Percentiles rank a stretch among this genome's conserved stretches.
Conservation (phyloP, 1,284 basidiomycete species). For the Ceratobasidium sp. region DNA sequence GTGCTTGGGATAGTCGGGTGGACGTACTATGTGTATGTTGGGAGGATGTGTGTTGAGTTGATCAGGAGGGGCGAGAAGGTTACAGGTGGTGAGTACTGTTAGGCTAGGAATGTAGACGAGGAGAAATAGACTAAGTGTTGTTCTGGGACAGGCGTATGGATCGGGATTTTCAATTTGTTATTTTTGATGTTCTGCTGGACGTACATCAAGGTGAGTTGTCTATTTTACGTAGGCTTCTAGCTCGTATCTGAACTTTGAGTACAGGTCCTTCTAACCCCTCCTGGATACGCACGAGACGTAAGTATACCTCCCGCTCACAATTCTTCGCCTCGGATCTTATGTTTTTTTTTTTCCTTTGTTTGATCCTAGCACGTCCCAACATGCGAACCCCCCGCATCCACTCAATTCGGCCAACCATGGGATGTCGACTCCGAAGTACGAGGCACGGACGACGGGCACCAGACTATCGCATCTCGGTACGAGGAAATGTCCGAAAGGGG, state of each 20-base stretch:
- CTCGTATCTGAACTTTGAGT: not conserved
- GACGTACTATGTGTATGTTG: constrained; percentile 78
- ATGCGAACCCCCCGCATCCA: constrained; percentile 34
- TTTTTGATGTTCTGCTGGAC: constrained; percentile 80
- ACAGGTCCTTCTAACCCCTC: constrained; percentile 71
- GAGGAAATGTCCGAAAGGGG: constrained; percentile 43
- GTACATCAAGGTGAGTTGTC: constrained; percentile 70
- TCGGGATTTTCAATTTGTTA: constrained; percentile 71
- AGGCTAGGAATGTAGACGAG: constrained; percentile 19
- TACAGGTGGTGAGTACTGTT: constrained; percentile 21
- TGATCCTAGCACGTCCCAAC: constrained; percentile 55
- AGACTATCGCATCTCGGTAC: constrained; percentile 28
- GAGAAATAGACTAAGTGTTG: not conserved
- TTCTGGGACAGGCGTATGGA: constrained; percentile 66
- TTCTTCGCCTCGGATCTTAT: not conserved
- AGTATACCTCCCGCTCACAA: constrained; percentile 52
- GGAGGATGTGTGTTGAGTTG: constrained; percentile 68
- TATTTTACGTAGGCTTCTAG: not conserved
- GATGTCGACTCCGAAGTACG: constrained; percentile 39
- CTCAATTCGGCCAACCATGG: constrained; percentile 34
- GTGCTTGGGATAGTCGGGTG: constrained; percentile 70
- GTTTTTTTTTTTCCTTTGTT: not conserved
- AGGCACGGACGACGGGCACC: constrained; percentile 32
- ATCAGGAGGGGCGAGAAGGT: constrained; percentile 58
- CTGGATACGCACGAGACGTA: constrained; percentile 78